A percentile compares a stretch with the other conserved stretches of the same genome.
Conservation (phyloP, 176 grass and related monocot species). For the Leersia perrieri region DNA sequence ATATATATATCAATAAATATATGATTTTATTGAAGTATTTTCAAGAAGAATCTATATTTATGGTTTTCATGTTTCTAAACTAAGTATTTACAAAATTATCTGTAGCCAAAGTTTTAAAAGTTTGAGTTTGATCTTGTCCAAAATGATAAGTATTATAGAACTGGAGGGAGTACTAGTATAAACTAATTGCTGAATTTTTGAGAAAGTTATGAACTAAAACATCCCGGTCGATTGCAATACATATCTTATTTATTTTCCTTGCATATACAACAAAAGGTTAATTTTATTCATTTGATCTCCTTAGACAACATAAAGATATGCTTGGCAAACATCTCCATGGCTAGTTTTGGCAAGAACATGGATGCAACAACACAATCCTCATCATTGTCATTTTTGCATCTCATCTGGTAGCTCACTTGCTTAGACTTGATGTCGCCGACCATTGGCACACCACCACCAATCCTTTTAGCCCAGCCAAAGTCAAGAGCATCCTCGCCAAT, state of each 20-base stretch:
- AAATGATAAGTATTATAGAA: too few species aligned
- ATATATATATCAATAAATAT: too few species aligned
- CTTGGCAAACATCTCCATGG: neutral
- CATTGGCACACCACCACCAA: neutral
- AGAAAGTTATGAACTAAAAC: neutral
- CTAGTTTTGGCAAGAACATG: neutral
- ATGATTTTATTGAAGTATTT: too few species aligned
- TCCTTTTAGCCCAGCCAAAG: neutral
- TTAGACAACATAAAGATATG: neutral
- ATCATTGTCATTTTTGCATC: neutral
- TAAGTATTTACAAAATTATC: too few species aligned
- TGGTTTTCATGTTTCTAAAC: too few species aligned
- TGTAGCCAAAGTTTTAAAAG: too few species aligned
- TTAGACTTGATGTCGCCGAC: neutral
- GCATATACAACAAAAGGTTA: neutral
- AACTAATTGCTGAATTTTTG: neutral
- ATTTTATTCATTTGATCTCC: neutral
- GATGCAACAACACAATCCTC: constrained; percentile 2
- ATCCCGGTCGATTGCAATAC: neutral
- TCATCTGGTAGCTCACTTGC: neutral
- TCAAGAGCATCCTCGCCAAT: neutral
- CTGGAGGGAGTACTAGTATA: too few species aligned
- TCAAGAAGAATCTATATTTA: too few species aligned
- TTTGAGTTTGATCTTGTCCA: too few species aligned
- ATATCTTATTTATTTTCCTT: neutral